Conservation (phyloP, 345 rosid genomes). For the Mallotus nudiflorus region DNA sequence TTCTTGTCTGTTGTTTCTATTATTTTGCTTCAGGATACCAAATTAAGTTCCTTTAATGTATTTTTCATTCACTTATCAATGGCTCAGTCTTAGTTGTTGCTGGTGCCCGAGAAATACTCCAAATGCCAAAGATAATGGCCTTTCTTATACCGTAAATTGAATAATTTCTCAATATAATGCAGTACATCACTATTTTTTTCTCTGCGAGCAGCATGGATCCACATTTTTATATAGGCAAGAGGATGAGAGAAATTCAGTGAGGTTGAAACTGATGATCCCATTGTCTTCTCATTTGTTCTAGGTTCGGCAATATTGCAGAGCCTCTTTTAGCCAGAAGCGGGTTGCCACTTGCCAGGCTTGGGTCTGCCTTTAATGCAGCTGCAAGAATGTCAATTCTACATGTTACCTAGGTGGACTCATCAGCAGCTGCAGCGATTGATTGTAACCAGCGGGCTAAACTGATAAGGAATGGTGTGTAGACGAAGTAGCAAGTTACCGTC, state of each 20-base stretch:
- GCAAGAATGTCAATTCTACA: background rate
- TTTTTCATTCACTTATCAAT: background rate
- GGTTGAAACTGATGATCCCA: background rate
- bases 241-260: background rate
- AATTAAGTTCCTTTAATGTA: background rate
- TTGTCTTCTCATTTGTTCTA: background rate
- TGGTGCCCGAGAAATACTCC: background rate
- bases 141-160: background rate
- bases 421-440: slow-evolving; percentile 31
- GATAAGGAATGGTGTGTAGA: slow-evolving; percentile 62
- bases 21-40: background rate
- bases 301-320: background rate
- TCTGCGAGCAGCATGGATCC: background rate
- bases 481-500: slow-evolving; percentile 80
- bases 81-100: background rate
- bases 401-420: slow-evolving; percentile 30
- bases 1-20: background rate
- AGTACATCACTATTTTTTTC: background rate
- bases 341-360: background rate
- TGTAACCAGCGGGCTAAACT: slow-evolving; percentile 66
- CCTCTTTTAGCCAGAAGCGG: background rate
- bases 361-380: background rate
- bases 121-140: too few relatives aligned
- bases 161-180: background rate
- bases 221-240: background rate